Evolutionary conservation across 805 yeast species (phyloP), one percentile per base, ranked within the genome.

Genomic region (Starmerella gropengiesseri): DNA sequence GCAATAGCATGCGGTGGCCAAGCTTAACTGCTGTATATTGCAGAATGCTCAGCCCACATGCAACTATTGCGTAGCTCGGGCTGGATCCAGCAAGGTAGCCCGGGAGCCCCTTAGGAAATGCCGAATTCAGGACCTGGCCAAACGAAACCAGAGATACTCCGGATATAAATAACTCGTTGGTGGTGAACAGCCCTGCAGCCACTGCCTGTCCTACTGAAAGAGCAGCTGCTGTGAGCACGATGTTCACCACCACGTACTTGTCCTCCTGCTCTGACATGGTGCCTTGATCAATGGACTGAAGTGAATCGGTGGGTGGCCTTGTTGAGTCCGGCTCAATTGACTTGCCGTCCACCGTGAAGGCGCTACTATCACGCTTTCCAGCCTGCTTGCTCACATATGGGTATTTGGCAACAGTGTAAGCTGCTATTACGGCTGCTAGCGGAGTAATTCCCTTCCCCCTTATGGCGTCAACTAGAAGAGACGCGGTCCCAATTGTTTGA

Each of bases 51-150:
- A 52, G 50, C 4, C 67, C 67, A 18, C 55, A 52, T 5, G 65
- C 48, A 16, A 55, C 42, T 20, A 62, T 49, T 6, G 59, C 55
- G 45, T 55, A 63, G 25, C 61, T 47, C 5, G 64, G 63, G 3
- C 64, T 58, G 67, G 67, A 64, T 46, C 55, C 55, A 5, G 64
- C 63, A 42, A 63, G 62, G 16, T 62, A 56, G n/a, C 62, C 38
- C 0, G 67, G 66, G 33, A 54, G 46, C 33, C 50, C 41, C 16
- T 52, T 49, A 1, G 66, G 65, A 13, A 53, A 48, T 11, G 61
- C 47, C 16, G 51, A 53, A 16, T 59, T 43, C 25, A 57, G 39
- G 40, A 53, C 40, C 22, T 50, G 40, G 5, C 65, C 65, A 7
- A 51, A 40, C 1, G 57, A 54, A 8, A 59, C 26, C 7, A 54